Evolutionary conservation across 139 green algal genomes (phyloP).

Genomic region (Coelastrella sp.): DNA sequence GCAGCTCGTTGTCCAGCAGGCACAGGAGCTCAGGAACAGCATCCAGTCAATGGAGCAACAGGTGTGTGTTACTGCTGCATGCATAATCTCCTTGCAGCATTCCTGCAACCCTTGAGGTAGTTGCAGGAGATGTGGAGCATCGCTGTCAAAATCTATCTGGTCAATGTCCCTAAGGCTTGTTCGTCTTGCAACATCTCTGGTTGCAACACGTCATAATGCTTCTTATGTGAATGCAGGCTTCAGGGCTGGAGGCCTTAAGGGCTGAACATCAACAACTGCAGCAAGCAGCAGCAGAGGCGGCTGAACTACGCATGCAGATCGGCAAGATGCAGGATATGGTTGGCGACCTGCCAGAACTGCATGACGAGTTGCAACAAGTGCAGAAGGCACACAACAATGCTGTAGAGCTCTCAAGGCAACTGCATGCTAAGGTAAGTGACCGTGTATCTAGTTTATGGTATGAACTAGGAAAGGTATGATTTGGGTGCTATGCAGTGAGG

Average conservation of each 20-base stretch:
- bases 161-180: not conserved
- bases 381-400: not conserved
- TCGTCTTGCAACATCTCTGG: not conserved
- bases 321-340: constrained; percentile 11
- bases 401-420: not conserved
- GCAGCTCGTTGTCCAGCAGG: not conserved
- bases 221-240: not conserved
- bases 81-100: too few species aligned
- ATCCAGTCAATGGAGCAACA: not conserved
- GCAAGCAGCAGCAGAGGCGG: not conserved
- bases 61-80: not conserved
- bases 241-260: not conserved
- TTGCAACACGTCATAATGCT: too few species aligned
- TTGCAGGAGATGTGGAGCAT: too few species aligned
- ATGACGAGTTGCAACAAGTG: constrained; percentile 23
- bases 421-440: constrained; percentile 18
- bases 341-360: constrained; percentile 19
- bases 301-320: constrained; percentile 21
- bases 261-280: constrained; percentile 24
- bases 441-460: too few species aligned
- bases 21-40: not conserved
- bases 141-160: too few species aligned
- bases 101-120: too few species aligned
- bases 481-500: too few species aligned
- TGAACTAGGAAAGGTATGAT: too few species aligned